These are phyloP conservation scores for Polymyxa betae DNA, from an alignment of 208 protist genomes.

Conservation along the genomic window DNA sequence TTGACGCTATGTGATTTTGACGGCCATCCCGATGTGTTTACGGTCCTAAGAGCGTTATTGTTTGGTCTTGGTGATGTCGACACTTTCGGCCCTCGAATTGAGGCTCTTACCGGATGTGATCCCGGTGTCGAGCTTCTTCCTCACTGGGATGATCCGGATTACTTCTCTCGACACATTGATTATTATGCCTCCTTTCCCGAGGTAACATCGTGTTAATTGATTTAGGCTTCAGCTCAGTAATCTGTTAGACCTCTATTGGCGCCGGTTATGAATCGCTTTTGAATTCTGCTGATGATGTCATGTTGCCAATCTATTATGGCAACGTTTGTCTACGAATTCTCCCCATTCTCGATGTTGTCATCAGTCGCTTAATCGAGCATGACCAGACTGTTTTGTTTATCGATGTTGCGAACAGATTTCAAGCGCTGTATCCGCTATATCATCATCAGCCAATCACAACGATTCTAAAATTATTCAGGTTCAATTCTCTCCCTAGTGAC, in stretches of 20 bases:
- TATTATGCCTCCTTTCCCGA: constrained; percentile 31
- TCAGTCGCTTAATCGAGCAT: constrained; percentile 10
- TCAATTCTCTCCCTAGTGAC: neutral
- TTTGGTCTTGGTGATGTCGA: neutral
- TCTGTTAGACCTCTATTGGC: neutral
- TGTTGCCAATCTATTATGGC: constrained; percentile 38
- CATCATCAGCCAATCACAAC: neutral
- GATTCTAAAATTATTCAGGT: neutral
- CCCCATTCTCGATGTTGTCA: constrained; percentile 14
- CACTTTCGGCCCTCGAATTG: neutral
- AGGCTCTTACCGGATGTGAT: neutral
- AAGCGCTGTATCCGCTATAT: neutral
- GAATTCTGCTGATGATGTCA: neutral
- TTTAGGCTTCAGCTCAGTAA: neutral
- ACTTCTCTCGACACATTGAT: neutral
- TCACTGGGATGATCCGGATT: constrained; percentile 40
- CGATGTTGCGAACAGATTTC: neutral
- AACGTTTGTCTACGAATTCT: neutral
- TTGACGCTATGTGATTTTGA: constrained; percentile 8
- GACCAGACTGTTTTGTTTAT: neutral
- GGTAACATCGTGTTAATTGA: neutral
- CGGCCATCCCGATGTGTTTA: neutral
- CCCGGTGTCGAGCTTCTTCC: neutral
- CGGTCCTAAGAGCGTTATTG: neutral
- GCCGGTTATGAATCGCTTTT: neutral